A percentile compares a stretch with the other conserved stretches of the same genome.
Conservation (phyloP, 345 rosid genomes). For the Populus ilicifolia region DNA sequence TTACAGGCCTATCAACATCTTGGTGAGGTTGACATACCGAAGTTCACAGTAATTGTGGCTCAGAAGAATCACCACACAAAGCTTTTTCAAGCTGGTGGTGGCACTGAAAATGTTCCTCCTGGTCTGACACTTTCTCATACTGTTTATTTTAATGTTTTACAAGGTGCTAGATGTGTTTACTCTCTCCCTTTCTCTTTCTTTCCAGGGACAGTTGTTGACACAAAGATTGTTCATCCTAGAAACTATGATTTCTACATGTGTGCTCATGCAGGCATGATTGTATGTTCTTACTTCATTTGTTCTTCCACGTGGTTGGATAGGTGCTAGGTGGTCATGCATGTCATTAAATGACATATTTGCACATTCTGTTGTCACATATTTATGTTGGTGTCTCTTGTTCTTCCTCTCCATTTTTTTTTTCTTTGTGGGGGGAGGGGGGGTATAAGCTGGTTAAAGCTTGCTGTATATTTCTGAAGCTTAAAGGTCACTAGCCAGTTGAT, state of each 20-base stretch:
- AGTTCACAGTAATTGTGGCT: constrained; percentile 72
- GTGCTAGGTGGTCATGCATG: background rate
- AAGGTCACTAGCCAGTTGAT: too few relatives aligned
- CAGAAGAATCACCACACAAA: constrained; percentile 94
- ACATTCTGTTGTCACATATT: background rate
- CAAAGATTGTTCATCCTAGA: constrained; percentile 71
- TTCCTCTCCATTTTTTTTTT: too few relatives aligned
- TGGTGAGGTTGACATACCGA: constrained; percentile 58
- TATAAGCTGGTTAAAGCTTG: too few relatives aligned
- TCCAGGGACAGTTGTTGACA: constrained; percentile 82
- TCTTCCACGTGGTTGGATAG: background rate
- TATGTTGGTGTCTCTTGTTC: too few relatives aligned
- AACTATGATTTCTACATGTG: constrained; percentile 91
- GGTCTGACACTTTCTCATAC: constrained; percentile 36
- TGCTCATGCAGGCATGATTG: constrained; percentile 73
- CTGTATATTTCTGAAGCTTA: too few relatives aligned
- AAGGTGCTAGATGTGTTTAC: constrained; percentile 6
- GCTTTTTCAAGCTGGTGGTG: constrained; percentile 50
- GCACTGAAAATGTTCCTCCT: constrained; percentile 80
- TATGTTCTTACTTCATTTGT: constrained; percentile 29
- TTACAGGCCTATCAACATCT: constrained; percentile 70
- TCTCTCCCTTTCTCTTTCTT: constrained; percentile 6
- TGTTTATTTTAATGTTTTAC: background rate
- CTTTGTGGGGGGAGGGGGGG: too few relatives aligned
- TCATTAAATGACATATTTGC: background rate